phyloP scores from a whole-genome alignment of 257 asterid genomes.

The Solanum chmielewskii region DNA sequence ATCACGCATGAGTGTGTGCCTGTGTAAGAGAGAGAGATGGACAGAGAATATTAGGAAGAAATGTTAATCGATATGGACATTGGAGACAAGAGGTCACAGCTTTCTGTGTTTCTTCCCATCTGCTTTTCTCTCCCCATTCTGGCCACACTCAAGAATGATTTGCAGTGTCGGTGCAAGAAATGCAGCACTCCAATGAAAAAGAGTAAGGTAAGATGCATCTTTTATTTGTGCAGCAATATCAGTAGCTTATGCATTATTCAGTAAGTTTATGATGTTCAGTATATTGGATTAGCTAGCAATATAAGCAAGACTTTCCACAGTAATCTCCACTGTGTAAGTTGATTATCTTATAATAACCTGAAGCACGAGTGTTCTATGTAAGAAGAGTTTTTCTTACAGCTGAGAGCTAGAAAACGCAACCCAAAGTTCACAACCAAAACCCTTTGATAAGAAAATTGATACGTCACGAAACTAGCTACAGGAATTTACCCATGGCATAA shows the following conservation, averaged over 20 bases:
- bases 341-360: neutral
- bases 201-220: neutral
- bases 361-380: neutral
- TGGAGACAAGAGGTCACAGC: neutral
- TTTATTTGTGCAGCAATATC: neutral
- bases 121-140: neutral
- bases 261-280: neutral
- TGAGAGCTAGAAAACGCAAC: neutral
- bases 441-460: neutral
- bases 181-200: neutral
- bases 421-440: neutral
- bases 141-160: neutral
- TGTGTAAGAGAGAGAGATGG: neutral
- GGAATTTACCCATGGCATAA: constrained; percentile 89
- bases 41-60: neutral
- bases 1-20: neutral
- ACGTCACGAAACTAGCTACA: neutral
- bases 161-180: neutral
- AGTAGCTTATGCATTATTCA: neutral
- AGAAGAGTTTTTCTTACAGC: neutral
- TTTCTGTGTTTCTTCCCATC: neutral
- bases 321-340: neutral
- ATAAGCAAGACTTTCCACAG: neutral
- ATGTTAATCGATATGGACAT: neutral
- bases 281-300: neutral